Evolutionary conservation across 306 rosid species (phyloP).

Genomic region (Rosa lucieae): DNA sequence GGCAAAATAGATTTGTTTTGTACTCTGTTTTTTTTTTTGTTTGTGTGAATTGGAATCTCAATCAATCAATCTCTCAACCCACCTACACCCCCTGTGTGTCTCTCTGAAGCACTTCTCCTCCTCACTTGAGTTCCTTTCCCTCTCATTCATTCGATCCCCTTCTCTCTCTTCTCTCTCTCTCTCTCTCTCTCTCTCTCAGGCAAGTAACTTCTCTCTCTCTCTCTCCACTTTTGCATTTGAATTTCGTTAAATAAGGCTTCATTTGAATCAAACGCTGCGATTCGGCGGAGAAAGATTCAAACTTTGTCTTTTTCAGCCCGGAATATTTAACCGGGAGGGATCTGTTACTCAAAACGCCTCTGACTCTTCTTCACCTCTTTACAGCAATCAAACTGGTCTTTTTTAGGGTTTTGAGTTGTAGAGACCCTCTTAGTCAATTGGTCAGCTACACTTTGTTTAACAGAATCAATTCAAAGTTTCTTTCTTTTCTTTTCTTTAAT

Average conservation of each 20-base stretch:
- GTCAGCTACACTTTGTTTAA: not conserved
- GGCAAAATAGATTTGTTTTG: not conserved
- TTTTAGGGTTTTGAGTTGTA: constrained; percentile 31
- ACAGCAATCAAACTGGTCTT: not conserved
- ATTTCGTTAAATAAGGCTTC: not conserved
- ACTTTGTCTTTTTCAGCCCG: not conserved
- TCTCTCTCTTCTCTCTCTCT: constrained; percentile 12
- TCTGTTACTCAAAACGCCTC: not conserved
- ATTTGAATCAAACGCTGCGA: not conserved
- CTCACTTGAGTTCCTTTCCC: not conserved
- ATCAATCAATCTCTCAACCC: not conserved
- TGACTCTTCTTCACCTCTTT: constrained; percentile 13
- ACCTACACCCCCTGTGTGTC: not conserved
- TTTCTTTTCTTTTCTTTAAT: not conserved
- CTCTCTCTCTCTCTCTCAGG: constrained; percentile 30
- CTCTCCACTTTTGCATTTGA: constrained; percentile 12
- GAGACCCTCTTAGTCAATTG: not conserved
- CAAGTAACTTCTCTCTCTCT: constrained; percentile 25
- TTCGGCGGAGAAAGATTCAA: constrained; percentile 8
- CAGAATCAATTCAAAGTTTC: not conserved
- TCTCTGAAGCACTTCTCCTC: constrained; percentile 13
- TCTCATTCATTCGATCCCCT: no score
- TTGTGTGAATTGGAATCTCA: not conserved
- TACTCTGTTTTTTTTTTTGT: not conserved
- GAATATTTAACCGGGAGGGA: constrained; percentile 5